Evolutionary conservation across 2,329 filamentous ascomycete genomes (phyloP), one percentile per base, ranked within the genome.

Genomic region (Xylaria sp.): DNA sequence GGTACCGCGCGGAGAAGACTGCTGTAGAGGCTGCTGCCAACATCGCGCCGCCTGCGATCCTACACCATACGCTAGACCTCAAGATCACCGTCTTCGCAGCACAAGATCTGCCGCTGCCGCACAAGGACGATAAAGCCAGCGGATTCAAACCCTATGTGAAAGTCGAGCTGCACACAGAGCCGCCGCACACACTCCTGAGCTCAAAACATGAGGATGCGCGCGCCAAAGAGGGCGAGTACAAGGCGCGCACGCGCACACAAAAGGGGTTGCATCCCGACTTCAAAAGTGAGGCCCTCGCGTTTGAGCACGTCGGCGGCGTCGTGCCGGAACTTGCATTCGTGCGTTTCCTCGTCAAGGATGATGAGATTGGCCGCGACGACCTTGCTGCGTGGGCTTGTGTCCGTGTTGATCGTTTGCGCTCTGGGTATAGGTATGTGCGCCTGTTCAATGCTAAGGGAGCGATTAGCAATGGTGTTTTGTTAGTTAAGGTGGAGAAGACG

Each of bases 381-480:
- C 80, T 97, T 65, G 91, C 93, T 11, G 93, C 92, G 2, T 98
- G 96, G 96, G 90, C 92, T 1, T 97, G 94, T 76, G 90, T 97
- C 73, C 87, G 94, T 47, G 86, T 98, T 24, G 94, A 98, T 80
- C 87, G 94, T 7, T 79, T 98, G 67, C 88, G 89, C 68, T 82
- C 86, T 39, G 95, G 96, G 0, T 92, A 92, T 73, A 85, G 94
- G 11, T 89, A 97, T 72, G 84, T 98, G 64, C 91, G 90, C 74
- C 81, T 98, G 66, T 84, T 92, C 70, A 90, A 97, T 76, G 83
- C 85, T 30, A 85, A 89, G 69, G 93, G 93, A 0, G 82, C 84
- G 34, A 80, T 88, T 65, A 91, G 88, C 2, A 85, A 88, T 24
- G 93, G 93, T 0, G 85, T 89, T 14, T 76, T 98, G 59, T 80